A percentile compares a stretch with the other conserved stretches of the same genome.
These are phyloP conservation scores for Yamadazyma paraphyllophila DNA, from an alignment of 805 yeast species.

Conservation along the genomic window DNA sequence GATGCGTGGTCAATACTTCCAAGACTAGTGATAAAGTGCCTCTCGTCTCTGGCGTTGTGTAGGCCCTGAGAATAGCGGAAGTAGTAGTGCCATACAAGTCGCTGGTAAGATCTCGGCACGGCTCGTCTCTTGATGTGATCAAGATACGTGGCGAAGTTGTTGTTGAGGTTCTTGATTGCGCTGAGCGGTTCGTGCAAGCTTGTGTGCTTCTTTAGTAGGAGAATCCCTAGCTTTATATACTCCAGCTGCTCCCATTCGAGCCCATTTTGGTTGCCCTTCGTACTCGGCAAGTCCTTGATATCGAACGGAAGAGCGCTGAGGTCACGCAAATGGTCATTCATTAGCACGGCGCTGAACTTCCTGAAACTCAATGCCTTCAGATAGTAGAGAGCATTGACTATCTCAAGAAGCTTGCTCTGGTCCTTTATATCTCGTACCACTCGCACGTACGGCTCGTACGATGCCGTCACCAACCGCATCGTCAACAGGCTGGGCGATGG, in stretches of 20 bases:
- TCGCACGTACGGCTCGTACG: conserved; percentile 2
- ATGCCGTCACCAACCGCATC: neutral
- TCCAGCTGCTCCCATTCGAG: conserved; percentile 14
- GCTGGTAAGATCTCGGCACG: conserved; percentile 36
- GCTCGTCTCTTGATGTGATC: conserved; percentile 21
- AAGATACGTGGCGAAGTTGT: conserved; percentile 25
- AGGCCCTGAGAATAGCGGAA: conserved; percentile 27
- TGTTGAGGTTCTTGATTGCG: conserved; percentile 29
- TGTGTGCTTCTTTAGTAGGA: conserved; percentile 36
- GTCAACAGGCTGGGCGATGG: neutral
- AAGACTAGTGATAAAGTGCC: conserved; percentile 22
- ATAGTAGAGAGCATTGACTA: conserved; percentile 20
- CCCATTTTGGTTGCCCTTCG: neutral
- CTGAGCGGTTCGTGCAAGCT: conserved; percentile 31
- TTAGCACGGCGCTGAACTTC: conserved; percentile 24
- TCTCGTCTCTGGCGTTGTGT: conserved; percentile 18
- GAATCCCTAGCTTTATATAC: conserved; percentile 26
- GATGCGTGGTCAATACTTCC: conserved; percentile 18
- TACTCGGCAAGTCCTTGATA: neutral
- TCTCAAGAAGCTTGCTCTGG: conserved; percentile 3
- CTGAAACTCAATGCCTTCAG: conserved; percentile 26
- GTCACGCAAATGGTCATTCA: conserved; percentile 25
- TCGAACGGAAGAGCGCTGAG: conserved; percentile 20
- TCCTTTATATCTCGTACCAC: neutral
- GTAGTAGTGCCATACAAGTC: conserved; percentile 42